Base-by-base conservation (phyloP, 2,329 filamentous ascomycete species). In the Pseudofabraea citricarpa region DNA sequence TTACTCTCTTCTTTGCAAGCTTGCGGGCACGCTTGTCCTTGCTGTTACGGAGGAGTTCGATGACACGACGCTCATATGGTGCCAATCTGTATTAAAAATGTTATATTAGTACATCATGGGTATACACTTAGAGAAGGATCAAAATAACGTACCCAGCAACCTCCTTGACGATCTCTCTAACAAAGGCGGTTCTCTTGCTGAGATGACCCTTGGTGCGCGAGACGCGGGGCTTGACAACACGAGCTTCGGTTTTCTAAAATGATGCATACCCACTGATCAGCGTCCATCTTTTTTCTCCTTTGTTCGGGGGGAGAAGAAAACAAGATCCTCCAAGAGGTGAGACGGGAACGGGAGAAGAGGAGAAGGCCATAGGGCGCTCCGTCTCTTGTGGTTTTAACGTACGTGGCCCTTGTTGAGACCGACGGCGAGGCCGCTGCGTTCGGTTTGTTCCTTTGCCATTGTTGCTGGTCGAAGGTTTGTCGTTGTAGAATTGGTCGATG, bases 1-100 rank as follows among this genome's bases (percentile, higher is more conserved):
- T n/a, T n/a, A n/a, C n/a, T 86, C 91, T 85, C 87, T 95, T 96
- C 90, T 97, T 97, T 66, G 91, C 91, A 67, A 96, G 87, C 85
- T 96, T 96, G 64, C 91, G 83, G 66, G 91, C 91, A 74, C 91
- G 89, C 88, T 97, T 97, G 77, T 98, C 93, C 80, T 95, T 94
- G 79, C 81, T 85, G 87, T 98, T 98, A 66, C 93, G 89, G 74
- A 98, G 86, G 70, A 98, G 79, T 83, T 98, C 93, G 69, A 98
- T 95, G 63, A 98, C 88, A 69, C 93, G 90, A 74, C 93, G 91
- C 85, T 98, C 93, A 72, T 98, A 93, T 65, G 88, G 88, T 61
- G 88, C 88, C 61, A 93, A 86, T 67, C 87, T 85, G 48, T 48
- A 20, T 15, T 35, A 45, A 15, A 15, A 26, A 23, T 22, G 37